Evolutionary conservation across 1,284 basidiomycete species (phyloP), one percentile per base, ranked within the genome.

Genomic region (Irpex sp.): DNA sequence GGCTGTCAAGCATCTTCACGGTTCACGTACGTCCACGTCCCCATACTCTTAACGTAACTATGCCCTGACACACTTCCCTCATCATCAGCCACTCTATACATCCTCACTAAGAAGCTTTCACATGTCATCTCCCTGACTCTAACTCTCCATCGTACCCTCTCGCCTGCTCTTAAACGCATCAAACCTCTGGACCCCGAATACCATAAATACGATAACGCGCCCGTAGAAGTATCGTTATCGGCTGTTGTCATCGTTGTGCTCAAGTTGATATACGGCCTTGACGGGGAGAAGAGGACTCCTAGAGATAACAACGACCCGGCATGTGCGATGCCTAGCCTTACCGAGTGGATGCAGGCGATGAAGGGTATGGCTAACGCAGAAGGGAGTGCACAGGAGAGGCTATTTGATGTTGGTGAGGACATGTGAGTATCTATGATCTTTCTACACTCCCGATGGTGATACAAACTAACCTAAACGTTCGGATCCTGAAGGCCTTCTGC

Each of bases 181-280:
- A 77, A 74, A 61, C 67, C 68, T 37, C 67, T 69, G n/a, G 82
- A 83, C 64, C 75, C 78, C 16, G 74, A 74, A 47, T 71, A 73
- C 45, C 83, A 85, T 69, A 80, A 78, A 61, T 76, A 78, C 61
- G 87, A 90, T 71, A 82, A 81, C 67, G 79, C 85, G 19, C 86
- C 93, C 8, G 84, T 90, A n/a, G 94, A 96, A 71, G 77, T 93
- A 28, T 81, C 84, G 5, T 75, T 96, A 21, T 75, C 85, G 54
- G 85, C 85, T 0, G 80, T 80, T 6, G 82, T 84, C 58, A 78
- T 94, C 16, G 78, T 94, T 4, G 83, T 88, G 35, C 78, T 94
- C 70, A 95, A 94, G 74, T 78, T 95, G 77, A 81, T 87, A 9
- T 94, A 95, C 68, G 93, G 93, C 1, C 71, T 95, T 35, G 92